Percentiles rank a stretch among this genome's conserved stretches.
phyloP scores from a whole-genome alignment of 2,329 filamentous ascomycete species.

The Penicillium sp. region DNA sequence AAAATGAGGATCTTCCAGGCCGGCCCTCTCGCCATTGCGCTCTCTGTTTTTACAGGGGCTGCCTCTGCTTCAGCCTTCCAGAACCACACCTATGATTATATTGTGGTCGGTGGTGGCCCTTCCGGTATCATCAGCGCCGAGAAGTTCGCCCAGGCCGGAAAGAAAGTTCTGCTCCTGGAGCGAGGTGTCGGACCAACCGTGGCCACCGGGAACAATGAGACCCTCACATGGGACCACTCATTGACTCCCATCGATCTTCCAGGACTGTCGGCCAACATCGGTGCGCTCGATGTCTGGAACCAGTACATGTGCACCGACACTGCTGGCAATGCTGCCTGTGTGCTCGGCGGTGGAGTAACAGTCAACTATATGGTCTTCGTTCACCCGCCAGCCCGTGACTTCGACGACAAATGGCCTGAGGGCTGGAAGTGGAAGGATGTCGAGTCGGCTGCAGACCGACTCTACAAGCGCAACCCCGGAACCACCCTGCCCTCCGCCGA shows the following conservation, averaged over 20 bases:
- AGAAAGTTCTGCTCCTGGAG: slow-evolving; percentile 23
- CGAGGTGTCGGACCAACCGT: slow-evolving; percentile 23
- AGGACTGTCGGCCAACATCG: slow-evolving; percentile 25
- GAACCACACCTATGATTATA: slow-evolving; percentile 21
- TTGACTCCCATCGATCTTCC: slow-evolving; percentile 27
- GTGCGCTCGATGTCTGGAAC: slow-evolving; percentile 15
- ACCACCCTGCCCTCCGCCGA: slow-evolving; percentile 65
- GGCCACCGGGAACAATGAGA: slow-evolving; percentile 22
- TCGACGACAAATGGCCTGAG: slow-evolving; percentile 68
- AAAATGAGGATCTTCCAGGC: slow-evolving; percentile 8
- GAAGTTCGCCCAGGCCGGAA: slow-evolving; percentile 21
- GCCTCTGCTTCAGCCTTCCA: slow-evolving; percentile 14
- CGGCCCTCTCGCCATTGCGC: slow-evolving; percentile 13
- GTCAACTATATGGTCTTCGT: slow-evolving; percentile 31
- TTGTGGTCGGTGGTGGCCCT: slow-evolving; percentile 23
- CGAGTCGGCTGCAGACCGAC: slow-evolving; percentile 55
- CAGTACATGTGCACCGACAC: slow-evolving; percentile 23
- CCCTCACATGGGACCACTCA: slow-evolving; percentile 20
- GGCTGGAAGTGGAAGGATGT: slow-evolving; percentile 69
- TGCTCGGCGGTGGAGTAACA: slow-evolving; percentile 28
- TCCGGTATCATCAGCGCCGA: slow-evolving; percentile 23
- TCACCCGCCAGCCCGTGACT: slow-evolving; percentile 58
- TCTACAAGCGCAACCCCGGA: slow-evolving; percentile 69
- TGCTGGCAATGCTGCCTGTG: slow-evolving; percentile 22
- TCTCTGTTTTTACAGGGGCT: slow-evolving; percentile 5